Evolutionary conservation across 768 basidiomycete genomes (phyloP).

Genomic region (Lepiota venenata): DNA sequence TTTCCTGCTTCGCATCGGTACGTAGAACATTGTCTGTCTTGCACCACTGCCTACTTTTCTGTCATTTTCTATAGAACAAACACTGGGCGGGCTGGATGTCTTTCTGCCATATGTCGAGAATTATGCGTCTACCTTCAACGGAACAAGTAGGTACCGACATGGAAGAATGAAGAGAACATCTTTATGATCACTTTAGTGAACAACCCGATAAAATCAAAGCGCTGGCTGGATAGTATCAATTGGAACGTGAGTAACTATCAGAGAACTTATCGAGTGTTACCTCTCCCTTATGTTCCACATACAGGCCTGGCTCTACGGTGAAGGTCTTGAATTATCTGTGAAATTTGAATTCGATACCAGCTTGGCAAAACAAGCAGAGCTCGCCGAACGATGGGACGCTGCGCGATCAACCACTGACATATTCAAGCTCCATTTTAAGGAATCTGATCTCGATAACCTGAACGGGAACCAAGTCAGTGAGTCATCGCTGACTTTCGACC

Average conservation of each 20-base stretch:
- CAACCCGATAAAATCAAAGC: constrained; percentile 59
- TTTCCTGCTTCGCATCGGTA: constrained; percentile 81
- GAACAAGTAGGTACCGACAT: constrained; percentile 85
- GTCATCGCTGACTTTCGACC: constrained; percentile 13
- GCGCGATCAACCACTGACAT: constrained; percentile 47
- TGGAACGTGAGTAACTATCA: constrained; percentile 60
- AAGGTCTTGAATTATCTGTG: constrained; percentile 70
- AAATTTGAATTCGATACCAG: constrained; percentile 72
- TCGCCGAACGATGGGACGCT: constrained; percentile 73
- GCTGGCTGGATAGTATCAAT: constrained; percentile 65
- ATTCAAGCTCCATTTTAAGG: constrained; percentile 49
- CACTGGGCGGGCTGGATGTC: constrained; percentile 75
- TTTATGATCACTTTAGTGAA: constrained; percentile 65
- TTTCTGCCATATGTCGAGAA: constrained; percentile 84
- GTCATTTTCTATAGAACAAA: constrained; percentile 43
- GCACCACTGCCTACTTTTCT: neutral
- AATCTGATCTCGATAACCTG: constrained; percentile 58
- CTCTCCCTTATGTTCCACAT: neutral
- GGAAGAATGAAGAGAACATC: constrained; percentile 76
- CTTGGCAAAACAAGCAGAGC: constrained; percentile 61
- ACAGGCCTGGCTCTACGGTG: constrained; percentile 81
- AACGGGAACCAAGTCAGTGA: constrained; percentile 75
- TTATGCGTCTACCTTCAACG: constrained; percentile 79
- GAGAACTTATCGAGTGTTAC: neutral
- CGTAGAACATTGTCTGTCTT: constrained; percentile 12